A percentile compares a stretch with the other conserved stretches of the same genome.
These are phyloP conservation scores for Penstemon barbatus DNA, from an alignment of 257 asterid genomes.

Conservation along the genomic window DNA sequence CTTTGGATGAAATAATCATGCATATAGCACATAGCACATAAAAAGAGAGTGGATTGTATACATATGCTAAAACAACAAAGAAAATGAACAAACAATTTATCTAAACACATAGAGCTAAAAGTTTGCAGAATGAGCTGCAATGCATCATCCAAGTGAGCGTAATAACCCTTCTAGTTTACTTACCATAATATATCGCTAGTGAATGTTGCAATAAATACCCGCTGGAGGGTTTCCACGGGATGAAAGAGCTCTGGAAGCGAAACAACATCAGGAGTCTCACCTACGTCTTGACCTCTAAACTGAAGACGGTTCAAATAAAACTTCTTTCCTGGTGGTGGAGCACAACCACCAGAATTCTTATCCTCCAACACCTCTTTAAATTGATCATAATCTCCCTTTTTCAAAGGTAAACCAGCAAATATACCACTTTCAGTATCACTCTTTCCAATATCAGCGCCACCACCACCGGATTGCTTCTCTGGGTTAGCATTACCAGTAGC, in stretches of 20 bases:
- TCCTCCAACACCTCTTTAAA: slow-evolving; percentile 30
- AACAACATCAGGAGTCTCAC: slow-evolving; percentile 45
- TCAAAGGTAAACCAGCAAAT: slow-evolving; percentile 28
- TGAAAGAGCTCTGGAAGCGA: slow-evolving; percentile 77
- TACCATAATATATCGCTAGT: slow-evolving; percentile 82
- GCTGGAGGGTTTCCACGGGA: slow-evolving; percentile 62
- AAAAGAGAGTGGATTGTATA: slow-evolving; percentile 7
- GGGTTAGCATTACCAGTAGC: slow-evolving; percentile 23
- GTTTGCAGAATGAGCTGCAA: slow-evolving; percentile 15
- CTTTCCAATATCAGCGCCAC: slow-evolving; percentile 28
- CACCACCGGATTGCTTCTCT: slow-evolving; percentile 28
- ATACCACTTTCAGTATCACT: slow-evolving; percentile 25
- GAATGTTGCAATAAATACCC: slow-evolving; percentile 81
- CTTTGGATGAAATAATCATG: slow-evolving; percentile 27
- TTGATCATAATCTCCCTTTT: slow-evolving; percentile 30
- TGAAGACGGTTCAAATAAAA: slow-evolving; percentile 69
- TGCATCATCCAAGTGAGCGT: slow-evolving; percentile 17
- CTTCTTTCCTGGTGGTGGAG: slow-evolving; percentile 71
- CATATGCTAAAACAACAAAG: background rate
- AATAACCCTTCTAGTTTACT: slow-evolving; percentile 26
- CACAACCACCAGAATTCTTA: slow-evolving; percentile 32
- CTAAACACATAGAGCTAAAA: background rate
- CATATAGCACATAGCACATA: slow-evolving; percentile 16
- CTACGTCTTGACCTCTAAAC: slow-evolving; percentile 39
- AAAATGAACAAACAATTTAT: slow-evolving; percentile 11